Percentiles rank a stretch among this genome's conserved stretches.
Conservation (phyloP, 2,329 filamentous ascomycete species). For the Chaetomium sp. region DNA sequence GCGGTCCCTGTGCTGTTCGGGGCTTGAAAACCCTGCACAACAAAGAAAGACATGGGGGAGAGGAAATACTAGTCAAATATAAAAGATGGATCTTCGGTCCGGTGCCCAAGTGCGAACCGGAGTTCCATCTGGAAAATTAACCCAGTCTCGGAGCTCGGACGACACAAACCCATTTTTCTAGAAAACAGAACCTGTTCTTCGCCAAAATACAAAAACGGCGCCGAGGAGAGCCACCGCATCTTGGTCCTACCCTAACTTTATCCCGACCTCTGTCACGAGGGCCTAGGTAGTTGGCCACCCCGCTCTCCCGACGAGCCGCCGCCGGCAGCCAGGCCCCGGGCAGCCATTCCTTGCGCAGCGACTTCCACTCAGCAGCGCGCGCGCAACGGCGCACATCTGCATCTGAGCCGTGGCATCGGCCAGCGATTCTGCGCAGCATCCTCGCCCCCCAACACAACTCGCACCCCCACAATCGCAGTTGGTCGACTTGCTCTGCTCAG, state of each 20-base stretch:
- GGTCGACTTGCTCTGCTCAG: constrained; percentile 24
- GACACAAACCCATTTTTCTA: constrained; percentile 21
- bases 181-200: not conserved
- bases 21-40: constrained; percentile 25
- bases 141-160: constrained; percentile 25
- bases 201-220: not conserved
- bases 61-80: constrained; percentile 31
- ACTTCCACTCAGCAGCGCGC: constrained; percentile 14
- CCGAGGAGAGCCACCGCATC: not conserved
- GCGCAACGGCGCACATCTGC: constrained; percentile 29
- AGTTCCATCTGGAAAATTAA: constrained; percentile 15
- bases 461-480: constrained; percentile 19
- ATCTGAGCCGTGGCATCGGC: constrained; percentile 26
- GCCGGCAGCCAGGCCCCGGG: constrained; percentile 26
- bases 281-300: constrained; percentile 14
- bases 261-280: constrained; percentile 24
- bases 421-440: constrained; percentile 21
- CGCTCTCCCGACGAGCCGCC: constrained; percentile 20
- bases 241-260: constrained; percentile 13
- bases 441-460: constrained; percentile 9
- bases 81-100: constrained; percentile 30
- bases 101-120: constrained; percentile 18
- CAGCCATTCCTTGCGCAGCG: constrained; percentile 24
- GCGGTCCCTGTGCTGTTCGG: constrained; percentile 22
- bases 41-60: constrained; percentile 22